Conservation (phyloP, 2,329 filamentous ascomycete genomes). For the Ophiostoma montium region DNA sequence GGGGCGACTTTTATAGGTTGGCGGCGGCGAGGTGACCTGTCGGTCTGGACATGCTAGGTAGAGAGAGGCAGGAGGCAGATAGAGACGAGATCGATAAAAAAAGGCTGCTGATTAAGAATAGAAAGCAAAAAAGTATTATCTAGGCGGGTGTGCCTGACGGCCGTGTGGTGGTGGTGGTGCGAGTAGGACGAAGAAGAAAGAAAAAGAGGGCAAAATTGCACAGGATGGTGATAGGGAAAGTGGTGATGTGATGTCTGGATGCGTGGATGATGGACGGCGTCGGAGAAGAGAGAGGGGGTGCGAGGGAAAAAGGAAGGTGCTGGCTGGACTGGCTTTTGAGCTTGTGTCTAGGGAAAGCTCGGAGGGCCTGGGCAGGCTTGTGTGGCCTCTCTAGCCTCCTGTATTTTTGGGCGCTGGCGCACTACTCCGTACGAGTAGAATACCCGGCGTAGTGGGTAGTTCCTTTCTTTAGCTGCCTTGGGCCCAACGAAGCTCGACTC, state of each 20-base stretch:
- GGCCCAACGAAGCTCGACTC: not conserved
- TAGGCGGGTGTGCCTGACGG: not conserved
- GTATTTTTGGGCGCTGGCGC: not conserved
- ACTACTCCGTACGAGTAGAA: too few relatives aligned
- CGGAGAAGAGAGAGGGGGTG: not conserved
- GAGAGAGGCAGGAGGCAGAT: not conserved
- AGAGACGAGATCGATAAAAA: not conserved
- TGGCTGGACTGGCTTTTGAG: not conserved
- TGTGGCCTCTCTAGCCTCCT: not conserved
- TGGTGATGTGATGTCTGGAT: not conserved
- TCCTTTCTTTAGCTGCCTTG: not conserved
- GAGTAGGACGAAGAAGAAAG: too few relatives aligned
- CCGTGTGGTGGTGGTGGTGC: not conserved
- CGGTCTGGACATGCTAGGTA: conserved; percentile 6
- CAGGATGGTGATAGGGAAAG: not conserved
- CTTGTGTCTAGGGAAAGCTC: not conserved
- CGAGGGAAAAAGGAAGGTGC: not conserved
- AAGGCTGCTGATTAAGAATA: not conserved
- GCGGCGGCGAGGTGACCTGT: not conserved
- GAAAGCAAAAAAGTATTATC: not conserved
- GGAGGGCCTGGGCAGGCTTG: not conserved
- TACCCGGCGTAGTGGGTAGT: not conserved
- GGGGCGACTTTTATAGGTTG: not conserved
- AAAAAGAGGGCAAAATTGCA: not conserved
- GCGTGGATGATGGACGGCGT: not conserved